These are phyloP conservation scores for Dictyostelium intermedium DNA, from an alignment of 78 protist species.

Conservation along the genomic window DNA sequence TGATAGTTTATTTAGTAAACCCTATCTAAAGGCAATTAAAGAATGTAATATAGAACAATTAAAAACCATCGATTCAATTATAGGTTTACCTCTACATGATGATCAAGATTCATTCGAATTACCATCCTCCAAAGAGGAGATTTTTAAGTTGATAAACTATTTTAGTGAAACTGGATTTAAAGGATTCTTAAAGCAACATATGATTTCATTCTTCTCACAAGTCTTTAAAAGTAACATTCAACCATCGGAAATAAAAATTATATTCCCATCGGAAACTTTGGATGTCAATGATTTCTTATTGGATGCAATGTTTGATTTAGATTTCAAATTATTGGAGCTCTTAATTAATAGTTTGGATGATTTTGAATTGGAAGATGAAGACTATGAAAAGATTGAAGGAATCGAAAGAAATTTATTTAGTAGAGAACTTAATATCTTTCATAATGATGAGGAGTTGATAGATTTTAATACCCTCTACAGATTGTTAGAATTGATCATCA, in stretches of 20 bases:
- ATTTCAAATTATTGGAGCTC: not conserved
- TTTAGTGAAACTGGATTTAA: not conserved
- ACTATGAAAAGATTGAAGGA: not conserved
- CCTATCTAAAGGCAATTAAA: not conserved
- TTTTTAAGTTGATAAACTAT: not conserved
- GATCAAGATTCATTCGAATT: not conserved
- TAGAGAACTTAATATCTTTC: not conserved
- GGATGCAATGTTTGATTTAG: not conserved
- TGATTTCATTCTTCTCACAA: not conserved
- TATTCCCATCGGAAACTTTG: not conserved
- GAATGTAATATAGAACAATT: not conserved
- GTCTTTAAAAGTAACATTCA: not conserved
- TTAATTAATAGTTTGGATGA: not conserved
- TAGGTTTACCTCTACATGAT: not conserved
- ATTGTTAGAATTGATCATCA: not conserved
- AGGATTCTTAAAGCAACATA: not conserved
- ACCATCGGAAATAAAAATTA: not conserved
- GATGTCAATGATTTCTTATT: not conserved
- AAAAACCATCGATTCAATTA: not conserved
- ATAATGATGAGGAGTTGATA: not conserved
- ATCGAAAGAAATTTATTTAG: not conserved
- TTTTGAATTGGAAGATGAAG: not conserved
- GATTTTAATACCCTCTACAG: not conserved
- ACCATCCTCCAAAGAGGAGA: not conserved
- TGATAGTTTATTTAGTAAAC: not conserved